These are phyloP conservation scores for Leishmania mexicana DNA, from an alignment of 208 protist genomes.

Conservation along the genomic window DNA sequence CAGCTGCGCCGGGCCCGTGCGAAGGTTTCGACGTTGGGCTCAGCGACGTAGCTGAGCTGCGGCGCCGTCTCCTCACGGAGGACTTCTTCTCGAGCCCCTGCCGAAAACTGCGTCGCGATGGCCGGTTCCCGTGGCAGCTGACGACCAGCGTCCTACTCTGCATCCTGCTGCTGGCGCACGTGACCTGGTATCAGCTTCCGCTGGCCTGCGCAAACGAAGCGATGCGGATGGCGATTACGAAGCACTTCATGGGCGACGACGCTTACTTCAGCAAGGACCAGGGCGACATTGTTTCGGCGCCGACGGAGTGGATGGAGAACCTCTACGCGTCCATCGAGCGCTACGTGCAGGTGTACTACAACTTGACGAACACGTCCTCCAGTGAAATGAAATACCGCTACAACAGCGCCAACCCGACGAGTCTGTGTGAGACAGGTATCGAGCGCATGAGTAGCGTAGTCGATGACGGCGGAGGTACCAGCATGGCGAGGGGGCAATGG, in stretches of 20 bases:
- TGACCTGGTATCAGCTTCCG: conserved; percentile 42
- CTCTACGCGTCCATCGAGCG: conserved; percentile 42
- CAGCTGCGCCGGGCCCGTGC: background rate
- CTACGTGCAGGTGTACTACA: conserved; percentile 58
- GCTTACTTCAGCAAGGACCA: conserved; percentile 42
- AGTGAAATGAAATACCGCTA: conserved; percentile 50
- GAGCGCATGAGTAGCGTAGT: background rate
- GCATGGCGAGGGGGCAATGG: background rate
- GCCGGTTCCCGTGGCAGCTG: conserved; percentile 51
- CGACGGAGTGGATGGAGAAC: conserved; percentile 51
- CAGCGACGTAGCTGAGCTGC: conserved; percentile 24
- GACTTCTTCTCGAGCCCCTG: conserved; percentile 50
- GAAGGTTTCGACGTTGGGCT: background rate
- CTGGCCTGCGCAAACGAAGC: conserved; percentile 38
- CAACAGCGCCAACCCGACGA: background rate
- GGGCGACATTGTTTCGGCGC: conserved; percentile 49
- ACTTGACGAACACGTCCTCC: conserved; percentile 43
- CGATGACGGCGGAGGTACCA: background rate
- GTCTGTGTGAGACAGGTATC: background rate
- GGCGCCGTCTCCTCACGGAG: conserved; percentile 30
- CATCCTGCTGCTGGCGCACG: conserved; percentile 37
- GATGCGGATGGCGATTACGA: conserved; percentile 47
- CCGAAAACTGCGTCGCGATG: conserved; percentile 39
- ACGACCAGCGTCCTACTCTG: conserved; percentile 44
- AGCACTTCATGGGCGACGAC: conserved; percentile 48